These are phyloP conservation scores for Davidsoniella virescens DNA, from an alignment of 2,329 filamentous ascomycete genomes.

Conservation along the genomic window DNA sequence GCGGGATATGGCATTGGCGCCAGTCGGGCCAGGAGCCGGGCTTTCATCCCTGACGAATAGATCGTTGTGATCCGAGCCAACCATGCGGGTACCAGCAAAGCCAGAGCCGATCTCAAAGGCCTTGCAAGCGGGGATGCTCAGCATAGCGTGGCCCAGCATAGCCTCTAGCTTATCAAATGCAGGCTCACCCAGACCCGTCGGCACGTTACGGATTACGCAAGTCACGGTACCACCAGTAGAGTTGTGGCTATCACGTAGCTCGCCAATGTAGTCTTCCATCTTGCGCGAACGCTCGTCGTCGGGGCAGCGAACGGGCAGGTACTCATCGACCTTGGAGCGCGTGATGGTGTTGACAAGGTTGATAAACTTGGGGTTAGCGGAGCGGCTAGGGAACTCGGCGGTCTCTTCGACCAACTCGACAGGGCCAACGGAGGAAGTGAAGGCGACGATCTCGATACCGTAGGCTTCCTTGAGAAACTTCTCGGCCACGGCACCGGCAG, in stretches of 20 bases:
- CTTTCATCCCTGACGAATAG: constrained; percentile 42
- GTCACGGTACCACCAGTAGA: constrained; percentile 91
- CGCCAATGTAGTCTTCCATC: constrained; percentile 68
- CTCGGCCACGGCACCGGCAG: constrained; percentile 81
- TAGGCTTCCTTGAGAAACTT: constrained; percentile 74
- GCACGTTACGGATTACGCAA: constrained; percentile 77
- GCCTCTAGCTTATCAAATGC: constrained; percentile 95
- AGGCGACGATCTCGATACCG: constrained; percentile 81
- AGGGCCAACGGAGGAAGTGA: constrained; percentile 67
- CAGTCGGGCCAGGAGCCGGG: constrained; percentile 25
- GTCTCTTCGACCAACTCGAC: constrained; percentile 63
- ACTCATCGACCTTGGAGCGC: constrained; percentile 62
- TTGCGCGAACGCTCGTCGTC: constrained; percentile 42
- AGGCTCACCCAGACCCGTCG: constrained; percentile 77
- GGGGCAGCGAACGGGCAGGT: constrained; percentile 78
- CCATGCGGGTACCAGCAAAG: constrained; percentile 72
- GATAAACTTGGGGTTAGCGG: constrained; percentile 66
- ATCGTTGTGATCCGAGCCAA: constrained; percentile 86
- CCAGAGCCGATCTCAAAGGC: constrained; percentile 92
- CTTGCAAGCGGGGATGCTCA: constrained; percentile 88
- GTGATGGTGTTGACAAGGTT: constrained; percentile 55
- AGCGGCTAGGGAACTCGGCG: constrained; percentile 47
- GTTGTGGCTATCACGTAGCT: constrained; percentile 63
- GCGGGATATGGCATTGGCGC: constrained; percentile 28
- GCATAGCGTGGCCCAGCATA: constrained; percentile 78